Base-by-base conservation (phyloP, 441 rosid species). In the Dalechampia spathulata region DNA sequence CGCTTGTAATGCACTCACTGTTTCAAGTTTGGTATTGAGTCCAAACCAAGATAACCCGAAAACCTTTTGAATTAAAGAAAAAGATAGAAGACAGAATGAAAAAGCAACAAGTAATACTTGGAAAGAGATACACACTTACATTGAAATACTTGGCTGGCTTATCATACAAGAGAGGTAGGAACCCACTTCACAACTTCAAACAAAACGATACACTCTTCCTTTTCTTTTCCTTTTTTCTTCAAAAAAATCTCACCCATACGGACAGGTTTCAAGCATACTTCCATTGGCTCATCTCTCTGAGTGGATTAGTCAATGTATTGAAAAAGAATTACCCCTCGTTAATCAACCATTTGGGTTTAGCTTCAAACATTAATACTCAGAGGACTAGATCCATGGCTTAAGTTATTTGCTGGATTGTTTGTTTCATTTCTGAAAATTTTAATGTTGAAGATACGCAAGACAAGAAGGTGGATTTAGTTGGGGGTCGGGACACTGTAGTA, bases 1-100 rank as follows among this genome's bases (percentile, higher is more conserved):
- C 30, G 78, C 83, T 75, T 75, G 38, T 22, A 37, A 54, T 66
- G 53, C 68, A 73, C 80, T 67, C 71, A 58, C 74, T 56, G 23
- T 66, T 66, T 58, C 46, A 30, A 50, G 46, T 53, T 42, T 25
- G 75, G 62, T 64, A 40, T 51, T 22, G 76, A 68, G 78, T 73
- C 69, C 57, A 65, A 69, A 57, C 44, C 43, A 73, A 76, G 76
- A 32, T 57, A 72, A 38, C 44, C 39, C 38, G 41, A 17, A 50
- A 23, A 10, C 7, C 2, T 10, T 21, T 2, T 0, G 26, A 9
- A 21, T 2, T 21, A 14, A 2, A 19, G 16, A 54, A 14, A 19
- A 23, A 34, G 2, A 11, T n/a, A 25, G 11, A 14, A n/a, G 4
- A n/a, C n/a, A n/a, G n/a, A n/a, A n/a, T n/a, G 12, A 37, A 4